Percentiles rank a stretch among this genome's conserved stretches.
These are phyloP conservation scores for Aspergillus homomorphus DNA, from an alignment of 495 filamentous ascomycete genomes.

Conservation along the genomic window DNA sequence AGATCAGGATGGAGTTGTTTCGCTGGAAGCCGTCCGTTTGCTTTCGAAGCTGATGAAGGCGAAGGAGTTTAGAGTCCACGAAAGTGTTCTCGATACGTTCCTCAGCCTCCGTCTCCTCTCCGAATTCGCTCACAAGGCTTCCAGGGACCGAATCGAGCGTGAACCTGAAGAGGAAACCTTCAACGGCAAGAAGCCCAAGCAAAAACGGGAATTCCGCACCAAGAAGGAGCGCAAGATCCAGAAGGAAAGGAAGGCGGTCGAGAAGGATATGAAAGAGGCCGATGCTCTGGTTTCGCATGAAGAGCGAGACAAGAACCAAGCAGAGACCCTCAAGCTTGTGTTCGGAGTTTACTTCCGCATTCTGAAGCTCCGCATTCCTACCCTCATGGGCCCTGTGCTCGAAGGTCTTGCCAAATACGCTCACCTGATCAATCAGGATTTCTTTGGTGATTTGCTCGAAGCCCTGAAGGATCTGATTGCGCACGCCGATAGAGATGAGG, in stretches of 20 bases:
- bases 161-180: constrained; percentile 38
- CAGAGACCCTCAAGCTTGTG: constrained; percentile 91
- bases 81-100: constrained; percentile 86
- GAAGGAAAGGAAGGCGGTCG: constrained; percentile 78
- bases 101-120: constrained; percentile 82
- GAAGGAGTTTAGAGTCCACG: constrained; percentile 73
- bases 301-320: constrained; percentile 86
- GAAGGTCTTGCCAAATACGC: constrained; percentile 91
- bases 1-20: constrained; percentile 83
- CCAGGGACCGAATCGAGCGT: constrained; percentile 67
- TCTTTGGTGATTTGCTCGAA: constrained; percentile 95
- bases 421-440: constrained; percentile 95
- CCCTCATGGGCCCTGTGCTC: constrained; percentile 88
- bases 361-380: constrained; percentile 68
- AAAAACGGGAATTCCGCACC: constrained; percentile 71
- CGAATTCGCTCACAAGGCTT: constrained; percentile 81
- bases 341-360: constrained; percentile 95
- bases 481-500: constrained; percentile 55
- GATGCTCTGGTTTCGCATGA: constrained; percentile 89
- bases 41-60: constrained; percentile 93
- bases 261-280: constrained; percentile 91
- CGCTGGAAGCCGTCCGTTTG: constrained; percentile 80
- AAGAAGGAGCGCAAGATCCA: constrained; percentile 71
- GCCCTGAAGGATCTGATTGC: constrained; percentile 87
- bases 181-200: constrained; percentile 62